phyloP scores from a whole-genome alignment of 2,329 filamentous ascomycete genomes.

The Myriosclerotinia scirpicola region DNA sequence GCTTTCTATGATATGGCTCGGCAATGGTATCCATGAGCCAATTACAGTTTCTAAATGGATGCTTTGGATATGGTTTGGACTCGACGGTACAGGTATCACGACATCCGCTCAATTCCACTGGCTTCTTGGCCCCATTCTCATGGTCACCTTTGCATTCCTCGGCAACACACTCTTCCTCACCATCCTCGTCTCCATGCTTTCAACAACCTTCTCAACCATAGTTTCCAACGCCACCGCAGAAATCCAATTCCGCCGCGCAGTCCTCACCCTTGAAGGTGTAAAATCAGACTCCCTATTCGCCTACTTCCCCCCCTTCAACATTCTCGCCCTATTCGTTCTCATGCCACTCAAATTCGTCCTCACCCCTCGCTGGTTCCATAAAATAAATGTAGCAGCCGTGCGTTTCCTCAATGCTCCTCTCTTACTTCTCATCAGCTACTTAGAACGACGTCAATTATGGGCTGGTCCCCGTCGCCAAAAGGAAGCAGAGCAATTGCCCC shows the following conservation, averaged over 20 bases:
- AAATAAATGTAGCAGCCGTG: slow-evolving; percentile 78
- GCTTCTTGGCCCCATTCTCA: slow-evolving; percentile 74
- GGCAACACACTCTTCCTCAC: slow-evolving; percentile 89
- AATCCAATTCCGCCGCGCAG: slow-evolving; percentile 77
- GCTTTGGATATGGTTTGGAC: slow-evolving; percentile 89
- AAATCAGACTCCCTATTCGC: slow-evolving; percentile 72
- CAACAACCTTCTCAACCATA: slow-evolving; percentile 79
- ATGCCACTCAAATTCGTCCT: slow-evolving; percentile 77
- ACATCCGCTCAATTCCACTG: slow-evolving; percentile 69
- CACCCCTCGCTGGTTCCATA: slow-evolving; percentile 84
- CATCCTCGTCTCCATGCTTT: slow-evolving; percentile 82
- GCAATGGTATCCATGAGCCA: slow-evolving; percentile 59
- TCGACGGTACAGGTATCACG: slow-evolving; percentile 61
- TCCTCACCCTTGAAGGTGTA: slow-evolving; percentile 81
- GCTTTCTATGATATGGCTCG: slow-evolving; percentile 76
- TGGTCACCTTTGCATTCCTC: slow-evolving; percentile 82
- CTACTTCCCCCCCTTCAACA: slow-evolving; percentile 74
- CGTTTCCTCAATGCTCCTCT: slow-evolving; percentile 74
- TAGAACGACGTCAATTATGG: slow-evolving; percentile 72
- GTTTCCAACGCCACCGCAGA: slow-evolving; percentile 76
- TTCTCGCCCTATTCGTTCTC: slow-evolving; percentile 71
- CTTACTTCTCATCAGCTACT: slow-evolving; percentile 66
- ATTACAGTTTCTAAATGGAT: slow-evolving; percentile 85
- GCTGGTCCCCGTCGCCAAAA: slow-evolving; percentile 30
- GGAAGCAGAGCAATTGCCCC: slow-evolving; percentile 33